phyloP scores from a whole-genome alignment of 73 alveolate genomes.

The Tetrahymena borealis region DNA sequence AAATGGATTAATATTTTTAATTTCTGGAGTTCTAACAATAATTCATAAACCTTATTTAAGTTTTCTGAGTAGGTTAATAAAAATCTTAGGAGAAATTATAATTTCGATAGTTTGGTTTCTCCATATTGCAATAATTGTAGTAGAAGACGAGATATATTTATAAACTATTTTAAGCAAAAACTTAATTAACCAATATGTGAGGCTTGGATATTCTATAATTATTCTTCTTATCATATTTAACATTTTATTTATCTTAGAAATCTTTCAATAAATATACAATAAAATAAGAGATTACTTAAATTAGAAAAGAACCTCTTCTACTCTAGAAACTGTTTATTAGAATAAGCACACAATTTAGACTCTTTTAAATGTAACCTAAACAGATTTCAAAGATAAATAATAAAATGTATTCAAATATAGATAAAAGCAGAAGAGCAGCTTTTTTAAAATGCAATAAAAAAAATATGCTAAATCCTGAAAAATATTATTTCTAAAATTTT shows the following conservation, averaged over 20 bases:
- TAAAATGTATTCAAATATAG: too few species aligned
- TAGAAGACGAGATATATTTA: background rate
- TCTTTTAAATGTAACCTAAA: too few species aligned
- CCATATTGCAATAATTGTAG: background rate
- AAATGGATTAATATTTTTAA: background rate
- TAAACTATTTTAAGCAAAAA: background rate
- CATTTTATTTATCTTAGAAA: background rate
- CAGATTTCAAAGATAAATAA: too few species aligned
- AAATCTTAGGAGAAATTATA: background rate
- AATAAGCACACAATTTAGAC: too few species aligned
- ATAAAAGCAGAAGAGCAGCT: too few species aligned
- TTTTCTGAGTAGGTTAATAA: background rate
- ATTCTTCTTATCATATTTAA: background rate
- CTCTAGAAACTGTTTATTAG: too few species aligned
- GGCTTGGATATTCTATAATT: background rate
- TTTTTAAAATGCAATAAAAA: too few species aligned
- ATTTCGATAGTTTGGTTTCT: background rate
- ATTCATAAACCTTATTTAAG: background rate
- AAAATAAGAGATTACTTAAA: background rate
- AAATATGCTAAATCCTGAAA: too few species aligned
- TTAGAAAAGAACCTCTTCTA: background rate
- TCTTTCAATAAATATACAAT: background rate
- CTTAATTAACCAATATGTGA: background rate
- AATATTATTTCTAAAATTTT: too few species aligned
- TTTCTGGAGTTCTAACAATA: background rate